A percentile compares a stretch with the other conserved stretches of the same genome.
Conservation (phyloP, 768 basidiomycete species). For the Neoboletus subvelutipes region DNA sequence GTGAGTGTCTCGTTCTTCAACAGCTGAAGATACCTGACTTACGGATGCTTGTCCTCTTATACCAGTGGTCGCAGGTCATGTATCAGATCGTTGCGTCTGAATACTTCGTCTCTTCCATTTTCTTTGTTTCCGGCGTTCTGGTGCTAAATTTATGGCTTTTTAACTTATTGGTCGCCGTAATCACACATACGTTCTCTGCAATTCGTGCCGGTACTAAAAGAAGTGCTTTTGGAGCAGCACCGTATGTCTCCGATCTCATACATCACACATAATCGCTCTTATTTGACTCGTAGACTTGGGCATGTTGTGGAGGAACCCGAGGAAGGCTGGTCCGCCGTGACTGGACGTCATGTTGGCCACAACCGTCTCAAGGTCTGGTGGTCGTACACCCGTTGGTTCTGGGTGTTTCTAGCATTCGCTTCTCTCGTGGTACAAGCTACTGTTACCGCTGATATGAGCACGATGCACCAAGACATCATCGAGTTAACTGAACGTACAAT, state of each 20-base stretch:
- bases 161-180: slow-evolving; percentile 94
- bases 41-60: not conserved
- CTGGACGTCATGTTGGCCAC: slow-evolving; percentile 42
- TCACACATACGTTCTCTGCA: slow-evolving; percentile 87
- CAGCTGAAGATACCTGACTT: slow-evolving; percentile 1
- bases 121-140: slow-evolving; percentile 81
- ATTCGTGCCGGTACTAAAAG: slow-evolving; percentile 84
- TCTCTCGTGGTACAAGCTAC: slow-evolving; percentile 76
- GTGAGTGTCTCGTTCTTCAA: slow-evolving; percentile 41
- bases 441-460: slow-evolving; percentile 49
- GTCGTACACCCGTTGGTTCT: slow-evolving; percentile 62
- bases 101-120: slow-evolving; percentile 83
- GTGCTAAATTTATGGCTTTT: slow-evolving; percentile 94
- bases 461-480: slow-evolving; percentile 46
- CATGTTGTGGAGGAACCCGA: slow-evolving; percentile 54
- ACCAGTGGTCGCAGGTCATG: slow-evolving; percentile 79
- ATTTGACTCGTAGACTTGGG: slow-evolving; percentile 33
- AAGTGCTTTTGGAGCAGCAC: slow-evolving; percentile 85
- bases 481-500: slow-evolving; percentile 71
- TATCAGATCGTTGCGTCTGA: slow-evolving; percentile 88
- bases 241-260: slow-evolving; percentile 17
- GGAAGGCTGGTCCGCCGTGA: slow-evolving; percentile 56
- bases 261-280: not conserved
- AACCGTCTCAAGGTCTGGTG: slow-evolving; percentile 58
- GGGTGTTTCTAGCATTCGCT: slow-evolving; percentile 72